Base-by-base conservation (phyloP, 192 early-diverging fungal genomes). In the Mortierella alpina region DNA sequence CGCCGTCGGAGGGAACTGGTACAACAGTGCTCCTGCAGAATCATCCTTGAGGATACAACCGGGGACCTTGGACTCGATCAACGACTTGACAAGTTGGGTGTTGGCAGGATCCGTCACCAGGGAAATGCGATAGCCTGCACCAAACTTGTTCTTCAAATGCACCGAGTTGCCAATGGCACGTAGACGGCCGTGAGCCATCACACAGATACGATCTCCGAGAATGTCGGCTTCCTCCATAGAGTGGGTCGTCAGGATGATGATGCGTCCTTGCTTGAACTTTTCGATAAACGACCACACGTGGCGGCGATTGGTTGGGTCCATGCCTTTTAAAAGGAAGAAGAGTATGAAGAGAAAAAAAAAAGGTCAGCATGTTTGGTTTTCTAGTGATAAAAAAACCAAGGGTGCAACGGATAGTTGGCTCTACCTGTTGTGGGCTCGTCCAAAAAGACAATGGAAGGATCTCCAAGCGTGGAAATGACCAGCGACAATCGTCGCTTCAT, bases 261-360 rank as follows among this genome's bases (percentile, higher is more conserved):
- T 89, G 53, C 92, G 84, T 41, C 89, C 88, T 52, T 85, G 73
- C 80, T 94, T 94, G 79, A 93, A 94, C 68, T 91, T 88, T 72
- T 93, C 91, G 66, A 94, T 85, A 82, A 94, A 94, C 22, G 70
- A 74, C 93, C 93, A 94, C 0, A 94, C 92, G 68, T 92, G 87
- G 18, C 93, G 84, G 53, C 92, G 87, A 76, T 95, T 94, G 51
- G 94, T 88, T 0, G 93, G 93, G 58, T 95, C 93, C 92, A 95
- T 94, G 62, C 93, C 93, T 54, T 81, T 82, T 6, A 39, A 18
- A 47, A 58, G 6, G 7, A 51, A n/a, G 6, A 18, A 7, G 39
- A 13, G 8, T 12, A 5, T 41, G 8, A 18, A 1, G 39, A 60
- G 42, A 60, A 63, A 23, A 50, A 50, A 2, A 50, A 20, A 63